A percentile compares a stretch with the other conserved stretches of the same genome.
Evolutionary conservation across 2,329 filamentous ascomycete species (phyloP).

Genomic region (Xylariaceae sp.): DNA sequence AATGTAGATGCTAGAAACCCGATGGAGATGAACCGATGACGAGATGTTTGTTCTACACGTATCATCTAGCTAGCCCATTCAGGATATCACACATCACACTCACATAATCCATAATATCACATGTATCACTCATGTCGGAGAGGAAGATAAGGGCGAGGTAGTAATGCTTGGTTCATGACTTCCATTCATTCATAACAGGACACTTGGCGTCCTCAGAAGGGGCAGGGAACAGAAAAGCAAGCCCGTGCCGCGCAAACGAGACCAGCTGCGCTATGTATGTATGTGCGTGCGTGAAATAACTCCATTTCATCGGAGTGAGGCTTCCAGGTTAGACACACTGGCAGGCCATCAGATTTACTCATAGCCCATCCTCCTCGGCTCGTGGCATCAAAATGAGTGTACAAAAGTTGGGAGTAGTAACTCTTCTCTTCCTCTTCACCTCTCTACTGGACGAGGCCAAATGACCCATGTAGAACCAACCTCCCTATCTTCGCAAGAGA

Average conservation of each 20-base stretch:
- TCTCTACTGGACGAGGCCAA: neutral
- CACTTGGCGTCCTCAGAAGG: slow-evolving; percentile 1
- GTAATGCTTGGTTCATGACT: slow-evolving; percentile 15
- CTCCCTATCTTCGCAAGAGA: neutral
- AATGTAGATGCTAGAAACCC: no score
- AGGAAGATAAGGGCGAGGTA: neutral
- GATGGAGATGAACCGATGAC: no score
- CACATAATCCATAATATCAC: neutral
- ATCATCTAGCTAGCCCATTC: no score
- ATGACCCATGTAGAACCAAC: no score
- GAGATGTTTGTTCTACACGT: no score
- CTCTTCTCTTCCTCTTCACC: neutral
- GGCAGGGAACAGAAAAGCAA: neutral
- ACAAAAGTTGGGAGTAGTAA: slow-evolving; percentile 5
- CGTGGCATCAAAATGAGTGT: slow-evolving; percentile 23
- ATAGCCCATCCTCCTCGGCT: slow-evolving; percentile 21
- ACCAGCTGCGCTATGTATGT: slow-evolving; percentile 19
- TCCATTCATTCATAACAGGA: slow-evolving; percentile 29
- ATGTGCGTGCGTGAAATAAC: slow-evolving; percentile 20
- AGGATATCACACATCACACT: neutral
- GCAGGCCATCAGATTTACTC: slow-evolving; percentile 29
- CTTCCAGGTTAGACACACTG: slow-evolving; percentile 9
- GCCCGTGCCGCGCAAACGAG: slow-evolving; percentile 1
- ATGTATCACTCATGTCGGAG: neutral
- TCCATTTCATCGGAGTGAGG: slow-evolving; percentile 25